Evolutionary conservation across 805 yeast species (phyloP).

Genomic region (Metschnikowia orientalis): DNA sequence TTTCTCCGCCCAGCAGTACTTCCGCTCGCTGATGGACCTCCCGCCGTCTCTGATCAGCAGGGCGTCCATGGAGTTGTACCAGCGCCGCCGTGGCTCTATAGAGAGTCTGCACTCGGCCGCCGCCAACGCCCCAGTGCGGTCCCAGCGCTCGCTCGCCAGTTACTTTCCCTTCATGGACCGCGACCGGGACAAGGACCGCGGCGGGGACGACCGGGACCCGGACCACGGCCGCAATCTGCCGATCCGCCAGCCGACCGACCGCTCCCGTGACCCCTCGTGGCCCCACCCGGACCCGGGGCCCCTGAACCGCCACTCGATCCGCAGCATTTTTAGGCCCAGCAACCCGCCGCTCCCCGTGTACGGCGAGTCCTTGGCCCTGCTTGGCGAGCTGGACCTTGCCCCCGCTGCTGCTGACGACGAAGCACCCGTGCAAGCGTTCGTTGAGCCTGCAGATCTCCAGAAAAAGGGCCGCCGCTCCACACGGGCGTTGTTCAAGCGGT

Average conservation of each 20-base stretch:
- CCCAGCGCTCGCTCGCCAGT: slow-evolving; percentile 29
- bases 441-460: slow-evolving; percentile 1
- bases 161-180: slow-evolving; percentile 38
- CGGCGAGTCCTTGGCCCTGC: neutral
- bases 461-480: slow-evolving; percentile 32
- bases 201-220: slow-evolving; percentile 6
- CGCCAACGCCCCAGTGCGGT: slow-evolving; percentile 9
- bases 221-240: slow-evolving; percentile 11
- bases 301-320: slow-evolving; percentile 30
- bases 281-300: slow-evolving; percentile 3
- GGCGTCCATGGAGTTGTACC: slow-evolving; percentile 31
- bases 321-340: slow-evolving; percentile 29
- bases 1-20: slow-evolving; percentile 40
- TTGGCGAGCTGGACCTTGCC: neutral
- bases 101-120: slow-evolving; percentile 26
- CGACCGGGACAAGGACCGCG: slow-evolving; percentile 7
- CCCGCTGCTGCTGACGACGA: slow-evolving; percentile 5
- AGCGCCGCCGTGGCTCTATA: slow-evolving; percentile 26
- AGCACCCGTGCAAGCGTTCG: neutral
- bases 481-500: slow-evolving; percentile 37
- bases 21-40: slow-evolving; percentile 37
- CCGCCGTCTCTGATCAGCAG: slow-evolving; percentile 27
- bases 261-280: no score
- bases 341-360: slow-evolving; percentile 4
- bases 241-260: no score